Conservation (phyloP, 2,329 filamentous ascomycete genomes). For the Colletotrichum gigasporum region DNA sequence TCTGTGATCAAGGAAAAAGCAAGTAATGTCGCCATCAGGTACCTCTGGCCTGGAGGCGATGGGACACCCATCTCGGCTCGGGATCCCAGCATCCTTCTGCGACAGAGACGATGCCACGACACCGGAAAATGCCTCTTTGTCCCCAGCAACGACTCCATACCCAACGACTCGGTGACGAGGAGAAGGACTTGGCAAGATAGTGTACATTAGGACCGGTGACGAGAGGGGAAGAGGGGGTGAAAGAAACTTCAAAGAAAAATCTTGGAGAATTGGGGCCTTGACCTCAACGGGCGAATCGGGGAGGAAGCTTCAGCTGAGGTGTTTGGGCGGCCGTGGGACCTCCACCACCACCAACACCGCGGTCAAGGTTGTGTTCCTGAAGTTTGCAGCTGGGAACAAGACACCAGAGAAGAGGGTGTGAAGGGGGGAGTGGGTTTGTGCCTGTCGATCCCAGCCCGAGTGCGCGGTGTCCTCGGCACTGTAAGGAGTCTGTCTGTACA, state of each 20-base stretch:
- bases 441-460: conserved; percentile 28
- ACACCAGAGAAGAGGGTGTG: conserved; percentile 23
- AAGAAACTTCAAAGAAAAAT: conserved; percentile 14
- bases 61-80: conserved; percentile 19
- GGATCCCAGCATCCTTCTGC: neutral
- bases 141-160: conserved; percentile 13
- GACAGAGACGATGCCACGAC: conserved; percentile 18
- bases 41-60: neutral
- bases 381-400: conserved; percentile 10
- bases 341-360: neutral
- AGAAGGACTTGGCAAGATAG: conserved; percentile 17
- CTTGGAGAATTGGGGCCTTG: neutral
- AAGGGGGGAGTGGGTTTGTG: conserved; percentile 12
- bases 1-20: neutral
- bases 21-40: conserved; percentile 10
- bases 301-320: conserved; percentile 5
- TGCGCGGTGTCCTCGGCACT: conserved; percentile 13
- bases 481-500: neutral
- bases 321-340: conserved; percentile 3
- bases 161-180: neutral
- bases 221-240: neutral
- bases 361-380: neutral
- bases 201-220: conserved; percentile 7
- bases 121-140: conserved; percentile 21
- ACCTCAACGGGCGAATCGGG: conserved; percentile 18